Conservation (phyloP, 2,329 filamentous ascomycete genomes). For the Shiraia sp. region DNA sequence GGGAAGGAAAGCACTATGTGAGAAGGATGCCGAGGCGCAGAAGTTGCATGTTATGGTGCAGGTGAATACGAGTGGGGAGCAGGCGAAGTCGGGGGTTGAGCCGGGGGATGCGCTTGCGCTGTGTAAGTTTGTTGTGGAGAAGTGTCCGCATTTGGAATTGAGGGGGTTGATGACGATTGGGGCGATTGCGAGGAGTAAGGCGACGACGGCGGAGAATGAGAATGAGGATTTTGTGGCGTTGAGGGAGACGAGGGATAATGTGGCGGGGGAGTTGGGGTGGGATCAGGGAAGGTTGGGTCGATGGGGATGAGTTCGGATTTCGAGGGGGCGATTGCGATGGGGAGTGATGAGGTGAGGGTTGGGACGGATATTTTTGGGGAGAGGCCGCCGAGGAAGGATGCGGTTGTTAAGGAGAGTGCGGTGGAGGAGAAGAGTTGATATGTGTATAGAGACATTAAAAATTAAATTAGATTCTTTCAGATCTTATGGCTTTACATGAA, state of each 20-base stretch:
- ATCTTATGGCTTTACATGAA: too few relatives aligned
- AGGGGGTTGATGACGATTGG: slow-evolving; percentile 96
- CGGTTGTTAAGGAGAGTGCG: slow-evolving; percentile 60
- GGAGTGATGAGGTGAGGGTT: slow-evolving; percentile 86
- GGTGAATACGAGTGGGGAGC: slow-evolving; percentile 92
- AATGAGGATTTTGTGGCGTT: slow-evolving; percentile 87
- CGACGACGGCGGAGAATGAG: slow-evolving; percentile 70
- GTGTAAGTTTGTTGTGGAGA: slow-evolving; percentile 69
- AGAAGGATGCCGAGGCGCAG: slow-evolving; percentile 38
- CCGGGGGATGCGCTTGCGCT: slow-evolving; percentile 67
- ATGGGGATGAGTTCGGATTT: slow-evolving; percentile 99
- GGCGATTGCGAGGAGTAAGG: slow-evolving; percentile 82
- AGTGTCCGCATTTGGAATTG: slow-evolving; percentile 74
- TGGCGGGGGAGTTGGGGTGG: slow-evolving; percentile 65
- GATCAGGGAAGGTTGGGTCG: slow-evolving; percentile 68
- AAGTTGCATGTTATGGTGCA: slow-evolving; percentile 80
- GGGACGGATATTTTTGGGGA: slow-evolving; percentile 93
- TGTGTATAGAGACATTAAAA: too few relatives aligned
- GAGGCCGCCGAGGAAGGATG: slow-evolving; percentile 77
- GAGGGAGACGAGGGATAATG: slow-evolving; percentile 69
- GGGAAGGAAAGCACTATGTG: slow-evolving; percentile 65
- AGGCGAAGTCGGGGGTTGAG: slow-evolving; percentile 78
- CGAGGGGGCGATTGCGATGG: slow-evolving; percentile 80
- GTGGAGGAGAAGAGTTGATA: slow-evolving; percentile 19
- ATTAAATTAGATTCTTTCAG: too few relatives aligned